These are phyloP conservation scores for Noccaea bulbosa DNA, from an alignment of 345 rosid species.

Conservation along the genomic window DNA sequence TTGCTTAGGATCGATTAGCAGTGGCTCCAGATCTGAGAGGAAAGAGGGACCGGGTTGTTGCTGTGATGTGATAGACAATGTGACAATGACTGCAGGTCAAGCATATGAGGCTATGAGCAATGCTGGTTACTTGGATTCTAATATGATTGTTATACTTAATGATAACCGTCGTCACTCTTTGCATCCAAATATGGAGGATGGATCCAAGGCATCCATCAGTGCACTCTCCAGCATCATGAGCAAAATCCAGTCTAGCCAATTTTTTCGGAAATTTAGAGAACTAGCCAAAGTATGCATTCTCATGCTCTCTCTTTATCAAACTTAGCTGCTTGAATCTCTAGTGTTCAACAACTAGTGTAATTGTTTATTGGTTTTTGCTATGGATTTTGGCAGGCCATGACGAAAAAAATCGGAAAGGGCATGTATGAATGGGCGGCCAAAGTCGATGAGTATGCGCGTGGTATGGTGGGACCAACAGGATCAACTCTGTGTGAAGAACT, in stretches of 20 bases:
- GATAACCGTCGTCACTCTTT: slow-evolving; percentile 78
- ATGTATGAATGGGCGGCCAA: slow-evolving; percentile 96
- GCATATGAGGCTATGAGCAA: slow-evolving; percentile 95
- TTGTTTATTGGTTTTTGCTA: slow-evolving; percentile 2
- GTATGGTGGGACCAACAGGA: slow-evolving; percentile 91
- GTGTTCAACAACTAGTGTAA: neutral
- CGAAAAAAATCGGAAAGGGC: slow-evolving; percentile 79
- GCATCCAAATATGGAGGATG: slow-evolving; percentile 73
- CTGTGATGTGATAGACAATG: slow-evolving; percentile 81
- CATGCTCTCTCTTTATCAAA: neutral
- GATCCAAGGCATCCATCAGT: slow-evolving; percentile 73
- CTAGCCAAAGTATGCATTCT: slow-evolving; percentile 70
- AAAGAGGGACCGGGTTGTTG: slow-evolving; percentile 70
- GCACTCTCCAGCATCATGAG: slow-evolving; percentile 83
- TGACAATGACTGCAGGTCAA: slow-evolving; percentile 89
- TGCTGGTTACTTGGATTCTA: slow-evolving; percentile 89
- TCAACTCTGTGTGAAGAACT: slow-evolving; percentile 95
- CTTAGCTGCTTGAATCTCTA: slow-evolving; percentile 5
- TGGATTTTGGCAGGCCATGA: slow-evolving; percentile 60
- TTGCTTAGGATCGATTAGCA: slow-evolving; percentile 76
- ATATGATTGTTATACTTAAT: slow-evolving; percentile 88
- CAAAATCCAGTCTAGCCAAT: slow-evolving; percentile 86
- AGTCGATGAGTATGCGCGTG: slow-evolving; percentile 97
- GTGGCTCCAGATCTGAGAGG: slow-evolving; percentile 89
- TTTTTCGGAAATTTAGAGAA: slow-evolving; percentile 81